Evolutionary conservation across 2,329 filamentous ascomycete species (phyloP), one percentile per base, ranked within the genome.

Genomic region (Verticillium albo-atrum): DNA sequence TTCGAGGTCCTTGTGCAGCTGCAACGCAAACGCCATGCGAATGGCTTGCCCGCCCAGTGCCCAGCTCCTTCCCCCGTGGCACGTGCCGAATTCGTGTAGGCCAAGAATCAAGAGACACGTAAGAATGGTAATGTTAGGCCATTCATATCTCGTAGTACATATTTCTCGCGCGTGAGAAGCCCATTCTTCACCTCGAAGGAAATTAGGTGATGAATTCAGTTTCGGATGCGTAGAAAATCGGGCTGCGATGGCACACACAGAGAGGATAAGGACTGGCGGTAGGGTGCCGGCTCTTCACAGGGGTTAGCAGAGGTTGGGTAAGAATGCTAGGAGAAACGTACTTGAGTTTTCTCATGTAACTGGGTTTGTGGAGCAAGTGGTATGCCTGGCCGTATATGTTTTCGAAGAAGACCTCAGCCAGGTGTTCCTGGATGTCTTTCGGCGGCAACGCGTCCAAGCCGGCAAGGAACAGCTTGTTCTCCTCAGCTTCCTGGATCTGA

Each of bases 331-430:
- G 26, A 28, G 25, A 23, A 23, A 78, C 84, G 63, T 75, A 89
- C 87, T 81, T 86, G 58, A 95, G 73, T 68, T 92, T 92, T 61
- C 93, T 85, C 90, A 98, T 97, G 72, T 96, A 98, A 71, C 93
- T 98, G 37, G 95, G 94, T 71, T 97, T 98, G 75, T 99, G 95
- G 10, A 99, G 84, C 23, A 99, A 79, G 64, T 96, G 90, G 72
- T 98, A 99, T 34, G 92, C 91, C 71, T 98, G 95, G 9, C 95
- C 95, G 70, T 99, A 98, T 1, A 98, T 85, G 68, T 90, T 93
- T 69, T 98, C 94, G 69, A 98, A 99, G 71, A 96, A 99, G 0
- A 97, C 87, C 68, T 98, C 93, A 20, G 93, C 89, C 6, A 99
- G 81, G 74, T 98, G 94, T 70, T 97, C 90, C 71, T 98, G 95